Evolutionary conservation across 352 stramenopile genomes (phyloP), one percentile per base, ranked within the genome.

Genomic region (Globisporangium recalcitrans): DNA sequence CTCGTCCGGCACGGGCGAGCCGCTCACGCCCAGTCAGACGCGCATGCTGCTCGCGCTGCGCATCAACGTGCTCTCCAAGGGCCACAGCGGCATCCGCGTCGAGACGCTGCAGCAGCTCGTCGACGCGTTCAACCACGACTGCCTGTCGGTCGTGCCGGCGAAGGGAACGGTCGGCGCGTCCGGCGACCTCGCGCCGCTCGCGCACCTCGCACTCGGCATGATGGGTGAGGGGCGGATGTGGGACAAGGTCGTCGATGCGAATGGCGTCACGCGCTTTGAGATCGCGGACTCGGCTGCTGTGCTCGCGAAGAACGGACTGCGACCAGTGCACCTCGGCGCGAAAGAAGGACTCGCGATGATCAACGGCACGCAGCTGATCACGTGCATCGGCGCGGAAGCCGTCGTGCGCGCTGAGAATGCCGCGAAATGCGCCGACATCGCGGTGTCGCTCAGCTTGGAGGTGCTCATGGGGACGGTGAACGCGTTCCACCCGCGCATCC

Each of bases 261-360:
- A 73, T 49, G 71, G 74, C 34, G 34, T 70, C 53, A 66, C 60
- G 49, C 53, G 52, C 26, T 85, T 87, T 62, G 75, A 87, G 52
- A 71, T 86, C 26, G 68, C 63, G 14, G 75, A 91, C 38, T 70
- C 88, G 1, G 75, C 74, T 19, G 64, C 79, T 9, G 82, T 96
- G 55, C 73, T 96, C n/a, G 73, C 71, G 36, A 83, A 86, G 68
- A 71, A 93, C 62, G 73, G 77, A 24, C 69, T 95, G 42, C 73
- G 74, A 49, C 82, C 85, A 31, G 87, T 96, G 38, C 68, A 91
- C 49, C 79, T 97, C 29, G 77, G 82, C 13, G 86, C 88, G 2
- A 97, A 97, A 72, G 88, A 97, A 69, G 88, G 88, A 38, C 78
- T 97, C 36, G 88, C 88, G 21, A 93, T 97, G 79, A 95, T 97